A percentile compares a stretch with the other conserved stretches of the same genome.
These are phyloP conservation scores for Magnolia officinalis DNA, from an alignment of 164 flowering plant genomes.

Conservation along the genomic window DNA sequence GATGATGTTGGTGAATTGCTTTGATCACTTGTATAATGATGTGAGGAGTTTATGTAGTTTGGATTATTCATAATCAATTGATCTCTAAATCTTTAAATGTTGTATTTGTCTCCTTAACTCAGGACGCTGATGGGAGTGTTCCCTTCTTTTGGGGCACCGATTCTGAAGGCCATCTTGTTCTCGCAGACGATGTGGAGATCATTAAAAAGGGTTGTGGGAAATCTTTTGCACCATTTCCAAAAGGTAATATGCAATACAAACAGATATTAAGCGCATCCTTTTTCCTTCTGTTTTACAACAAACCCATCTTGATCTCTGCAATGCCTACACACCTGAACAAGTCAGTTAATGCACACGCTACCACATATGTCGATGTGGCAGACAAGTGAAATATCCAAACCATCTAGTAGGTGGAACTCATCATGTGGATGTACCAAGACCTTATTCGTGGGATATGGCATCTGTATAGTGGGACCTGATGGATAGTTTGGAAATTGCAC, in stretches of 20 bases:
- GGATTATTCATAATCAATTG: neutral
- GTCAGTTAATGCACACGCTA: too few species aligned
- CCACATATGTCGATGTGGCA: too few species aligned
- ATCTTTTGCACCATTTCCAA: constrained; percentile 95
- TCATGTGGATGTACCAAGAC: too few species aligned
- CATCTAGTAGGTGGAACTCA: too few species aligned
- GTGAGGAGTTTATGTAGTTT: neutral
- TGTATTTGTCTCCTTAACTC: neutral
- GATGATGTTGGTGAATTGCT: too few species aligned
- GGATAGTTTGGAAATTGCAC: too few species aligned
- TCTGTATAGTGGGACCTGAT: neutral
- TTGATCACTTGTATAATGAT: too few species aligned
- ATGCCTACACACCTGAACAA: too few species aligned
- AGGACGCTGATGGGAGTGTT: constrained; percentile 92
- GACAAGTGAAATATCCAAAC: too few species aligned
- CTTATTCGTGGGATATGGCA: too few species aligned
- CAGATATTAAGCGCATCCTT: neutral
- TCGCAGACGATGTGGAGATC: constrained; percentile 63
- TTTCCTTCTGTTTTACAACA: neutral
- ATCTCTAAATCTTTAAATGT: neutral
- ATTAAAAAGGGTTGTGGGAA: constrained; percentile 81
- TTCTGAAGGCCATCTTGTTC: constrained; percentile 67
- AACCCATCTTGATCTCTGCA: too few species aligned
- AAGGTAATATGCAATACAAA: constrained; percentile 44
- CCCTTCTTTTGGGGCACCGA: constrained; percentile 96